Base-by-base conservation (phyloP, 805 yeast genomes). In the Tetrapisispora pingtungensis region DNA sequence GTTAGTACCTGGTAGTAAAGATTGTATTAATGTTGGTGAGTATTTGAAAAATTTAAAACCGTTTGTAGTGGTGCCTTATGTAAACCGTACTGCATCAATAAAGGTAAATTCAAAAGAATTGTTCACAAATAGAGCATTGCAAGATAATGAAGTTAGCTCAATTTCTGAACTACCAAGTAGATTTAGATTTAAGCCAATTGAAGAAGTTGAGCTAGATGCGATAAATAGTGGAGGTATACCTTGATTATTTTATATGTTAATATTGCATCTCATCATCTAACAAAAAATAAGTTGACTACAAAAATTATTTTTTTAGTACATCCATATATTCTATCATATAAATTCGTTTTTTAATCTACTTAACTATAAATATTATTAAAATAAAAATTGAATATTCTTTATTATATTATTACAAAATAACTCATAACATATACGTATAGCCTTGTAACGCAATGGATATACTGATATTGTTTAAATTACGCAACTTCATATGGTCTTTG, bases 171-270 rank as follows among this genome's bases (percentile, higher is more conserved):
- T 90, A 47, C 88, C 97, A 3, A 51, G 65, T 49, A 77, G 93
- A 60, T 88, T 84, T 70, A 80, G 81, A 65, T 84, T 81, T 60
- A 68, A 71, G 35, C 67, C 71, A 0, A 71, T 85, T 22, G 80
- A 77, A 35, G 84, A 77, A 17, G 44, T 53, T 14, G 98, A 90
- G 65, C 78, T 83, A 24, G 96, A 84, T 10, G 74, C 77, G 51
- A 77, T 90, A 54, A 75, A 79, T 54, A 72, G 75, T 43, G 98
- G 97, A 45, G 97, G 96, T 53, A 96, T 36, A 10, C 30, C 18
- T 3, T 36, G 15, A 22, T 26, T 28, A 14, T 24, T 17, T 14
- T 22, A 6, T 5, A 17, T 20, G 20, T 35, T 35, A 12, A 12
- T 33, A 17, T 13, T n/a, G n/a, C n/a, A n/a, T n/a, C n/a, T n/a